These are phyloP conservation scores for Zygoascus bituminiphila DNA, from an alignment of 805 yeast species.

Conservation along the genomic window DNA sequence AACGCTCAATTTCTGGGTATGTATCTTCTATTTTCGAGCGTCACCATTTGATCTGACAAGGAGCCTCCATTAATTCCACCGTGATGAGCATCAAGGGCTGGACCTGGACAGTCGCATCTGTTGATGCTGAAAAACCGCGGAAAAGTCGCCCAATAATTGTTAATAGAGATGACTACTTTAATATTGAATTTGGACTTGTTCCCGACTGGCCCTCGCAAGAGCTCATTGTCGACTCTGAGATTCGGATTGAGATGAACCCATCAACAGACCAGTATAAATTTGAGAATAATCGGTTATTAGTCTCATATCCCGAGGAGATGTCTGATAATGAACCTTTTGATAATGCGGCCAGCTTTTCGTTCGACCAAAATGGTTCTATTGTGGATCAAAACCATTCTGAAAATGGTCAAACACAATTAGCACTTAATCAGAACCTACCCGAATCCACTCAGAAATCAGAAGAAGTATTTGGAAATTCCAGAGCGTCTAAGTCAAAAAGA, in stretches of 20 bases:
- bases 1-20: neutral
- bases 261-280: neutral
- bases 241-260: neutral
- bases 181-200: slow-evolving; percentile 4
- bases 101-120: neutral
- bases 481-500: too few species aligned
- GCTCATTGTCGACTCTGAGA: neutral
- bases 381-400: too few species aligned
- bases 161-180: neutral
- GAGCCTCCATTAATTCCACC: neutral
- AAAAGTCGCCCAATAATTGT: slow-evolving; percentile 5
- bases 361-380: neutral
- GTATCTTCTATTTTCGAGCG: neutral
- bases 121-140: neutral
- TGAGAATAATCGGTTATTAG: neutral
- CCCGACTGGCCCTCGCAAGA: neutral
- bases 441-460: too few species aligned
- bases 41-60: neutral
- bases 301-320: neutral
- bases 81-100: neutral
- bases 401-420: too few species aligned
- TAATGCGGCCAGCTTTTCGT: neutral
- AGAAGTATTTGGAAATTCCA: too few species aligned
- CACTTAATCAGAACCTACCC: too few species aligned
- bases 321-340: neutral